phyloP scores from a whole-genome alignment of 1,284 basidiomycete genomes.

The Rhodotorula sp. region DNA sequence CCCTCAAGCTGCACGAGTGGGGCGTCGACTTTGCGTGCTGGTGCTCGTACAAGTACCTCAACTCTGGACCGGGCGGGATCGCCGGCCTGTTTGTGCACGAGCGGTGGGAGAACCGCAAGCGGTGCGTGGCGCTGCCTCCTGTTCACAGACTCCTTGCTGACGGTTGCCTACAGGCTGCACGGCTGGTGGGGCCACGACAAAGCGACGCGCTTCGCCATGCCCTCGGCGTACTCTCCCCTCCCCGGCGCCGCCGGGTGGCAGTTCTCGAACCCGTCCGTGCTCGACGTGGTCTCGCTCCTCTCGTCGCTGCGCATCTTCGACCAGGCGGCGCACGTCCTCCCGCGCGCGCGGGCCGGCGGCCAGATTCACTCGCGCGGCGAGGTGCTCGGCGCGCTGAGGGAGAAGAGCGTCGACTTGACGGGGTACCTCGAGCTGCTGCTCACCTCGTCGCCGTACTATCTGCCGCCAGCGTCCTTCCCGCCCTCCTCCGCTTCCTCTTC shows the following conservation, averaged over 20 bases:
- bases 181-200: conserved; percentile 98
- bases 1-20: conserved; percentile 87
- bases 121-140: conserved; percentile 8
- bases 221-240: conserved; percentile 75
- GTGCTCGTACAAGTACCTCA: conserved; percentile 98
- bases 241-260: conserved; percentile 92
- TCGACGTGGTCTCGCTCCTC: conserved; percentile 74
- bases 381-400: conserved; percentile 63
- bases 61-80: conserved; percentile 91
- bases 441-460: conserved; percentile 63
- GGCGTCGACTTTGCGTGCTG: conserved; percentile 93
- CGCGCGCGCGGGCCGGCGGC: conserved; percentile 16
- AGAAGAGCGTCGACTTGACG: conserved; percentile 71
- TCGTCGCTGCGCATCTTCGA: conserved; percentile 80
- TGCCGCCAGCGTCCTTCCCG: conserved; percentile 14
- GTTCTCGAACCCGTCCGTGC: conserved; percentile 85
- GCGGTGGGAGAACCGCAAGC: conserved; percentile 57
- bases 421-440: conserved; percentile 68
- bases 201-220: conserved; percentile 87
- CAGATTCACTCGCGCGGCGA: conserved; percentile 9
- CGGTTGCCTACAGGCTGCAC: conserved; percentile 63
- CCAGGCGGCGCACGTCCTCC: conserved; percentile 57
- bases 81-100: conserved; percentile 89
- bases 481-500: conserved; percentile 51
- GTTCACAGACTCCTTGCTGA: background rate